Evolutionary conservation across 257 asterid species (phyloP).

Genomic region (Scutellaria minor): DNA sequence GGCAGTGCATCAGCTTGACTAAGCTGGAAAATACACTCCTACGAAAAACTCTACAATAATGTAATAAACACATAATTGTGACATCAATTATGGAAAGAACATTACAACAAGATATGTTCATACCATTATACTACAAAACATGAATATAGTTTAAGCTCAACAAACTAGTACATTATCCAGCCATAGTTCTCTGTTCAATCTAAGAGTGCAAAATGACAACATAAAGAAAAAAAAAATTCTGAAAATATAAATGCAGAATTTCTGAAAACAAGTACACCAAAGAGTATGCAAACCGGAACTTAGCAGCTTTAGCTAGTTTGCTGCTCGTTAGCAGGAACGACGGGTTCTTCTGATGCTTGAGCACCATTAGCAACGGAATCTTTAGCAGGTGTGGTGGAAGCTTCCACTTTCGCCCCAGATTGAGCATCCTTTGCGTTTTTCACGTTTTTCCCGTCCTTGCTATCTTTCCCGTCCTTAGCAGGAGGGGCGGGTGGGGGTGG

Average conservation of each 20-base stretch:
- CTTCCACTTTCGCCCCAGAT: conserved; percentile 35
- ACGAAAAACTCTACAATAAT: too few relatives aligned
- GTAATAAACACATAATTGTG: not conserved
- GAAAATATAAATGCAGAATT: conserved; percentile 12
- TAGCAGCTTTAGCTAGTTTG: conserved; percentile 42
- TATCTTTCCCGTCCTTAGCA: conserved; percentile 63
- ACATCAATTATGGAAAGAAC: conserved; percentile 13
- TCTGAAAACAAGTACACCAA: not conserved
- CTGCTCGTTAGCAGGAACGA: conserved; percentile 47
- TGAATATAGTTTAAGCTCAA: conserved; percentile 24
- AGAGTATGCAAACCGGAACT: not conserved
- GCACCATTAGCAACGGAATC: conserved; percentile 48
- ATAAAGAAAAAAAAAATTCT: conserved; percentile 5
- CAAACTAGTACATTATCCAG: conserved; percentile 22
- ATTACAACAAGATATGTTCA: conserved; percentile 36
- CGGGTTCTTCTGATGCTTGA: conserved; percentile 48
- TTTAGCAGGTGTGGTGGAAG: conserved; percentile 47
- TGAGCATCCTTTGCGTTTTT: conserved; percentile 44
- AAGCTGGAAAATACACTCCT: too few relatives aligned
- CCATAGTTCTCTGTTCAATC: conserved; percentile 12
- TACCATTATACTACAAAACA: conserved; percentile 39
- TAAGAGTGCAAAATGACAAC: conserved; percentile 12
- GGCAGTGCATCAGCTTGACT: too few relatives aligned
- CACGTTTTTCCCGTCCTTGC: conserved; percentile 49
- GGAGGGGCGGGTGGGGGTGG: conserved; percentile 81